phyloP scores from a whole-genome alignment of 1,284 basidiomycete species.

The Serendipita sp. region DNA sequence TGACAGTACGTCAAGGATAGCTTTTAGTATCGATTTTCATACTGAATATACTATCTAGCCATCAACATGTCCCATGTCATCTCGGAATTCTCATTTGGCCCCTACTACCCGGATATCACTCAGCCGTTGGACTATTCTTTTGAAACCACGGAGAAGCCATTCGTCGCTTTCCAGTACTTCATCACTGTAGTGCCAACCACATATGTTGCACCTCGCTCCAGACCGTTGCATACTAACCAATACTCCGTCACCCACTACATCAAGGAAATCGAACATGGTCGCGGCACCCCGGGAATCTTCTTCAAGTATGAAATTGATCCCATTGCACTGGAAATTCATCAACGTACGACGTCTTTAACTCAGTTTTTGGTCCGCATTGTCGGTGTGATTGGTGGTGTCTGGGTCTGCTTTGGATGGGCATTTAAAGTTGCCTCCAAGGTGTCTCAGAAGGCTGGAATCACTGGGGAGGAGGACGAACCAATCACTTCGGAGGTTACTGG shows the following conservation, averaged over 20 bases:
- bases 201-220: slow-evolving; percentile 58
- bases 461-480: slow-evolving; percentile 28
- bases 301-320: slow-evolving; percentile 97
- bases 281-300: slow-evolving; percentile 83
- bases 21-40: slow-evolving; percentile 1
- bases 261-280: slow-evolving; percentile 59
- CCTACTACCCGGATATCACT: slow-evolving; percentile 87
- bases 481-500: slow-evolving; percentile 49
- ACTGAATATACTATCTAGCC: slow-evolving; percentile 29
- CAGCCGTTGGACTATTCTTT: slow-evolving; percentile 90
- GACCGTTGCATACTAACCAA: slow-evolving; percentile 69
- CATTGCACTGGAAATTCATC: slow-evolving; percentile 69
- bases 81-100: slow-evolving; percentile 92
- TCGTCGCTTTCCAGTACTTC: slow-evolving; percentile 93
- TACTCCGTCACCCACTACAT: slow-evolving; percentile 94
- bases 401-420: slow-evolving; percentile 66
- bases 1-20: slow-evolving; percentile 35
- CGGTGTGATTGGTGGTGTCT: slow-evolving; percentile 69
- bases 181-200: slow-evolving; percentile 88
- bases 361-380: slow-evolving; percentile 74
- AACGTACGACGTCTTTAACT: slow-evolving; percentile 69
- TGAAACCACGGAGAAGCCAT: slow-evolving; percentile 71
- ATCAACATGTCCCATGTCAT: slow-evolving; percentile 97
- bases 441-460: slow-evolving; percentile 47
- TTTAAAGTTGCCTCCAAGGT: slow-evolving; percentile 51